These are phyloP conservation scores for Marasmius tenuissimus DNA, from an alignment of 1,284 basidiomycete species.

Conservation along the genomic window DNA sequence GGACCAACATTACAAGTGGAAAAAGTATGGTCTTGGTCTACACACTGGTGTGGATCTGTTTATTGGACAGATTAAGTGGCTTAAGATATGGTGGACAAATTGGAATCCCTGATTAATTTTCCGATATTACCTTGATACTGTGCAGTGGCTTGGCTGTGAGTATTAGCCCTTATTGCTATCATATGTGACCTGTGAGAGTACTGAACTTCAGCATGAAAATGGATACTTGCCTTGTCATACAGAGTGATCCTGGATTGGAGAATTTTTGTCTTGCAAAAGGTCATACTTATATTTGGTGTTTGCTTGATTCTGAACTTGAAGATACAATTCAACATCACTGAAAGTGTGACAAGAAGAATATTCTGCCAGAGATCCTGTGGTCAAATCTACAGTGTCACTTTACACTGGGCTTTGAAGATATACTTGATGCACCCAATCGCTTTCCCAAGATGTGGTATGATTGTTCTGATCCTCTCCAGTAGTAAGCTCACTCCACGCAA, in stretches of 20 bases:
- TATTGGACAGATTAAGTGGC: constrained; percentile 4
- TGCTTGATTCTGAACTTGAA: constrained; percentile 16
- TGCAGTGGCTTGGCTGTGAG: neutral
- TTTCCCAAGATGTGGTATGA: constrained; percentile 14
- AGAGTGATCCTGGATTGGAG: constrained; percentile 27
- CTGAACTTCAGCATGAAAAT: neutral
- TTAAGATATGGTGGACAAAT: constrained; percentile 1
- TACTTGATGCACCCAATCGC: constrained; percentile 12
- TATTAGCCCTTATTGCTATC: neutral
- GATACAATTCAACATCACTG: constrained; percentile 22
- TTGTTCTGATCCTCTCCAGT: constrained; percentile 13
- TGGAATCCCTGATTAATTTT: constrained; percentile 1
- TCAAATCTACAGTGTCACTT: constrained; percentile 13
- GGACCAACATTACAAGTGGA: constrained; percentile 22
- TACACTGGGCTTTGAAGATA: constrained; percentile 21
- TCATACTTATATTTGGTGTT: constrained; percentile 21
- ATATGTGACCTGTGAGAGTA: neutral
- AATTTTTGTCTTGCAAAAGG: constrained; percentile 27
- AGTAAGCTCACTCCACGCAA: constrained; percentile 11
- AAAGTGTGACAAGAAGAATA: constrained; percentile 20
- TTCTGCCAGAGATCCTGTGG: constrained; percentile 23
- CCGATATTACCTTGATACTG: constrained; percentile 4
- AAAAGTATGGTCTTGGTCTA: constrained; percentile 14
- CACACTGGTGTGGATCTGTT: constrained; percentile 33
- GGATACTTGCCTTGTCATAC: constrained; percentile 22